These are phyloP conservation scores for Hypoxylon rubiginosum DNA, from an alignment of 2,329 filamentous ascomycete species.

Conservation along the genomic window DNA sequence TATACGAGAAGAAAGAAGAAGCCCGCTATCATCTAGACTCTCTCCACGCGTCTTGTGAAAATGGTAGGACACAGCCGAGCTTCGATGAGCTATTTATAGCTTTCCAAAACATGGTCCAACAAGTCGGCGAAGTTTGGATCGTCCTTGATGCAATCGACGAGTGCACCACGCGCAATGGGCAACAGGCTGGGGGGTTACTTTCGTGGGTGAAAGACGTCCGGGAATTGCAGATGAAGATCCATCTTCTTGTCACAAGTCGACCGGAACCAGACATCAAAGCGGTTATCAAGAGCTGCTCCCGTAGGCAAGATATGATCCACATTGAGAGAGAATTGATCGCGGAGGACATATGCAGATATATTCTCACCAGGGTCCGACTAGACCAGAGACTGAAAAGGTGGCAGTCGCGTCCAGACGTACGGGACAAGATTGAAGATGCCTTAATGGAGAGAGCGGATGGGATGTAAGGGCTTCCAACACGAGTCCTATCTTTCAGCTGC, in stretches of 20 bases:
- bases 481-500: neutral
- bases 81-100: neutral
- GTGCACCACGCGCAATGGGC: slow-evolving; percentile 29
- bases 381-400: slow-evolving; percentile 45
- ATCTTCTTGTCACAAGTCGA: slow-evolving; percentile 46
- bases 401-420: slow-evolving; percentile 39
- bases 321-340: slow-evolving; percentile 42
- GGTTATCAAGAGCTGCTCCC: slow-evolving; percentile 31
- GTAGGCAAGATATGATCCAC: slow-evolving; percentile 32
- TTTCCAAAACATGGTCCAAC: slow-evolving; percentile 21
- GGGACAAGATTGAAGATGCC: slow-evolving; percentile 41
- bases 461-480: too few relatives aligned
- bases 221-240: slow-evolving; percentile 16
- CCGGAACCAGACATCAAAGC: slow-evolving; percentile 45
- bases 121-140: slow-evolving; percentile 44
- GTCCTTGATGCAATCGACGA: slow-evolving; percentile 52
- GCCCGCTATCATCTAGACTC: slow-evolving; percentile 42
- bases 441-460: slow-evolving; percentile 41
- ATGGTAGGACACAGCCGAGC: neutral
- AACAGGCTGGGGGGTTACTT: slow-evolving; percentile 18
- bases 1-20: slow-evolving; percentile 42
- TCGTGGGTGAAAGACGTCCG: slow-evolving; percentile 30
- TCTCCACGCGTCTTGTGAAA: neutral
- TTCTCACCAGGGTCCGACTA: slow-evolving; percentile 40
- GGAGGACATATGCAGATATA: slow-evolving; percentile 48